These are phyloP conservation scores for Dothideomycetes sp. DNA, from an alignment of 2,329 filamentous ascomycete genomes.

Conservation along the genomic window DNA sequence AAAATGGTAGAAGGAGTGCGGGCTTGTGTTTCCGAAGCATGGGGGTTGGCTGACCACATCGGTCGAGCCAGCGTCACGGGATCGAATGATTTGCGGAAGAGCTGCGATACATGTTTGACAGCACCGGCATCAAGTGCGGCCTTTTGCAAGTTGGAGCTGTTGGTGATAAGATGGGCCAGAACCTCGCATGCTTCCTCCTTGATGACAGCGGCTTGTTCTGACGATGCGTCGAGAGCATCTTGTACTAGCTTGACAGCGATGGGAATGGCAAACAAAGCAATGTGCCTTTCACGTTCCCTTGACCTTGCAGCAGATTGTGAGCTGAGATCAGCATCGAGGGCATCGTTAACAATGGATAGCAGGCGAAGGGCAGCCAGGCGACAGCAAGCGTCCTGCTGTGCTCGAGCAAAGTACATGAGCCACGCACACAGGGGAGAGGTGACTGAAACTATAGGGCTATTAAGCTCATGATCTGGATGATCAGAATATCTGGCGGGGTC, in stretches of 20 bases:
- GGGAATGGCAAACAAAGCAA: constrained; percentile 38
- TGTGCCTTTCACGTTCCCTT: constrained; percentile 31
- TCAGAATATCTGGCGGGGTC: constrained; percentile 10
- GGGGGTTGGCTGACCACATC: constrained; percentile 44
- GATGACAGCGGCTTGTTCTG: constrained; percentile 38
- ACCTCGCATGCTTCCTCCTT: constrained; percentile 65
- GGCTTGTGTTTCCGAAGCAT: constrained; percentile 18
- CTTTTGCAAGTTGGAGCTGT: constrained; percentile 70
- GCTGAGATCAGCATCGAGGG: constrained; percentile 26
- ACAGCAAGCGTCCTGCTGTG: constrained; percentile 29
- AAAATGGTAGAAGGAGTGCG: constrained; percentile 37
- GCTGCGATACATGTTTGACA: constrained; percentile 52
- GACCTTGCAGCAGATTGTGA: constrained; percentile 24
- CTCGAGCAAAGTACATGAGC: constrained; percentile 37
- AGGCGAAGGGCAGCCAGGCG: constrained; percentile 36
- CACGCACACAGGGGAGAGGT: constrained; percentile 40
- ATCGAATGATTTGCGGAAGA: constrained; percentile 60
- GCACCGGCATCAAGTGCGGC: constrained; percentile 65
- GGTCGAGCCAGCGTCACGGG: constrained; percentile 41
- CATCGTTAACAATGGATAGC: constrained; percentile 27
- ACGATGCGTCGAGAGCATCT: constrained; percentile 20
- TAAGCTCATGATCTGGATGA: constrained; percentile 17
- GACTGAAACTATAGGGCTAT: constrained; percentile 29
- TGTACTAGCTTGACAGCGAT: constrained; percentile 41
- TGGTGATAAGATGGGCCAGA: constrained; percentile 67